Base-by-base conservation (phyloP, 2,329 filamentous ascomycete genomes). In the Microdochium nivale region DNA sequence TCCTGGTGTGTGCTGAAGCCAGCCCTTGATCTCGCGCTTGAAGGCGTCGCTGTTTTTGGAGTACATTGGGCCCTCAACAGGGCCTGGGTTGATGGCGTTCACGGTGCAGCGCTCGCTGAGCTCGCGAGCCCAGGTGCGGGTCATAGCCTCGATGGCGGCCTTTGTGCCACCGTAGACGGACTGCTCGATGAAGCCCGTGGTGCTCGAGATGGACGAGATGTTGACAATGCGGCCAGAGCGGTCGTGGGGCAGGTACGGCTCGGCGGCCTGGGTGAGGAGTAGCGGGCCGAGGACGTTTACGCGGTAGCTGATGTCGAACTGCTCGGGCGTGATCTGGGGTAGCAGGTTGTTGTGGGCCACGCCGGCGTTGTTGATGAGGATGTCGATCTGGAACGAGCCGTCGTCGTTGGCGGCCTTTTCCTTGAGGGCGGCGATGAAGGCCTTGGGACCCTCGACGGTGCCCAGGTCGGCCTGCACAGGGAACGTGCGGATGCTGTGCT, bases 301-400 rank as follows among this genome's bases (percentile, higher is more conserved):
- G 52, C 80, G 79, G 72, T 89, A 95, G 52, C 86, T 83, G 59
- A 77, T 72, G 44, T 83, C 76, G 70, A 91, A 95, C 61, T 90
- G 79, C 13, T 76, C 75, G 5, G 75, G 63, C 3, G 77, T 79
- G 55, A 89, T 79, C 25, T 87, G 79, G 49, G 80, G 77, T 24
- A 87, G 70, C 25, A 72, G 65, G 59, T 84, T 79, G 69, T 94
- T 92, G 37, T 79, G 71, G 30, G 80, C 73, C 7, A 84, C 72
- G 51, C 88, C 90, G 27, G 90, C 90, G 67, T 95, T 95, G 78
- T 95, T 95, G 73, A 95, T 74, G 50, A 95, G 73, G 55, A 95
- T 88, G 69, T 95, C 88, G 62, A 95, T 78, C 61, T 85, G 81
- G 64, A 90, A 80, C 51, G 73, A 72, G 53, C 69, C 63, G 5